phyloP scores from a whole-genome alignment of 768 basidiomycete species.

The Mycena rebaudengoi region DNA sequence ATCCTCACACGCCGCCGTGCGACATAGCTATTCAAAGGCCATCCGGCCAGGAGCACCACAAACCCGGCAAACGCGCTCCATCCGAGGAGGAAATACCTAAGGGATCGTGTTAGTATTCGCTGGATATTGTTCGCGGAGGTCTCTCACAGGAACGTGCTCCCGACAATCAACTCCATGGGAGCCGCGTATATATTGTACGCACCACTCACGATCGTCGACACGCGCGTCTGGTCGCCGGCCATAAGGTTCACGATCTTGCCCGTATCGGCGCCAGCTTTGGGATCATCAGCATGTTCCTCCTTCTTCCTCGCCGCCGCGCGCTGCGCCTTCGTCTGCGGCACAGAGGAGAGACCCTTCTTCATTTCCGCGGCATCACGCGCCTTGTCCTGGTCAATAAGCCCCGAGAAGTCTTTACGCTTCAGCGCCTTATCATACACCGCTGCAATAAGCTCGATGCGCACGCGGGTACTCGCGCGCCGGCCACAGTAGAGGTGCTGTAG shows the following conservation, averaged over 20 bases:
- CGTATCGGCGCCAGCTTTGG: conserved; percentile 81
- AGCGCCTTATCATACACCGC: conserved; percentile 90
- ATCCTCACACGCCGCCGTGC: conserved; percentile 70
- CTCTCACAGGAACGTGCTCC: conserved; percentile 63
- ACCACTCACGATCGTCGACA: conserved; percentile 14
- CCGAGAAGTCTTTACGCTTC: conserved; percentile 84
- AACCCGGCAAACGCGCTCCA: conserved; percentile 83
- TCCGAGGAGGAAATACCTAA: too few species aligned
- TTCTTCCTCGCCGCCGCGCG: not conserved
- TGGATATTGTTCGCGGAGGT: too few species aligned
- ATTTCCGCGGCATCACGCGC: conserved; percentile 1
- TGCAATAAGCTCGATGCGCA: conserved; percentile 83
- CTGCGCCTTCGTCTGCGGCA: not conserved
- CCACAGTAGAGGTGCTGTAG: conserved; percentile 83
- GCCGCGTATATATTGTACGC: conserved; percentile 45
- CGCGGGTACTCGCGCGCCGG: conserved; percentile 74
- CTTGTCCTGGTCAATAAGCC: conserved; percentile 57
- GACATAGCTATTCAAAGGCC: conserved; percentile 77
- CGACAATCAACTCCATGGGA: conserved; percentile 66
- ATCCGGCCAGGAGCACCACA: conserved; percentile 67
- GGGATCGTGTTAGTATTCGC: too few species aligned
- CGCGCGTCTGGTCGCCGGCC: conserved; percentile 77
- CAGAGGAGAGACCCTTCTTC: too few species aligned
- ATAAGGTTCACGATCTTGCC: conserved; percentile 93
- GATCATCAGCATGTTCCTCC: conserved; percentile 53